Evolutionary conservation across 1,139 yeast species (phyloP).

Genomic region (Candida labiduridarum): DNA sequence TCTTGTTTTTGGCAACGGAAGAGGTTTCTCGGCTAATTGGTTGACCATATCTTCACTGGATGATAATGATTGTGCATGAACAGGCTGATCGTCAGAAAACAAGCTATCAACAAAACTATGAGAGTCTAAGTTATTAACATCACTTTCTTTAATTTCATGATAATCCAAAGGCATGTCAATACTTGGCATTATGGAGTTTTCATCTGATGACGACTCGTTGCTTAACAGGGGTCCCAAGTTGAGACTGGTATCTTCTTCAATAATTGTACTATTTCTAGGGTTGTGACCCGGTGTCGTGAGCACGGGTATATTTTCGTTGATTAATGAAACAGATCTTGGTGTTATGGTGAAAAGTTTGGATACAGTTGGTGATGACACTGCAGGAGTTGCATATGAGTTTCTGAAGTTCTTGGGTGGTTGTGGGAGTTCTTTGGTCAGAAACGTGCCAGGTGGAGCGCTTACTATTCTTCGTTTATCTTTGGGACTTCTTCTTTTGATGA

Average conservation of each 20-base stretch:
- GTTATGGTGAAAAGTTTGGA: neutral
- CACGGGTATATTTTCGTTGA: slow-evolving; percentile 3
- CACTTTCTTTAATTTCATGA: neutral
- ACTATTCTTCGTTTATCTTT: slow-evolving; percentile 10
- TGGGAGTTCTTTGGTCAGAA: slow-evolving; percentile 3
- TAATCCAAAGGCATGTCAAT: neutral
- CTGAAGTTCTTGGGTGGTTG: neutral
- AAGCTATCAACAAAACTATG: slow-evolving; percentile 9
- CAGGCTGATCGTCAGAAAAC: slow-evolving; percentile 3
- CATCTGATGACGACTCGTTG: neutral
- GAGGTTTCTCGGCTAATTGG: neutral
- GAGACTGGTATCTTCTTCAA: slow-evolving; percentile 1
- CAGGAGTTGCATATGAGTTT: slow-evolving; percentile 3
- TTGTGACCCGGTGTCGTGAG: slow-evolving; percentile 3
- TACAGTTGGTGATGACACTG: neutral
- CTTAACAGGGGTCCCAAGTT: neutral
- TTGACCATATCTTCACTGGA: slow-evolving; percentile 3
- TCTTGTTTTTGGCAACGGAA: slow-evolving; percentile 7
- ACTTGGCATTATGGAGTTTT: neutral
- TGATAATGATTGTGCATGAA: neutral
- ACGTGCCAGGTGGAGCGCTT: slow-evolving; percentile 14
- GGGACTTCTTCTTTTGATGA: slow-evolving; percentile 12
- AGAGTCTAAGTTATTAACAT: neutral
- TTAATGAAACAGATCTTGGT: slow-evolving; percentile 2
- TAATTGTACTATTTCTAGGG: neutral